phyloP scores from a whole-genome alignment of 2,329 filamentous ascomycete species.

The Iodosphaeria phyllophila region DNA sequence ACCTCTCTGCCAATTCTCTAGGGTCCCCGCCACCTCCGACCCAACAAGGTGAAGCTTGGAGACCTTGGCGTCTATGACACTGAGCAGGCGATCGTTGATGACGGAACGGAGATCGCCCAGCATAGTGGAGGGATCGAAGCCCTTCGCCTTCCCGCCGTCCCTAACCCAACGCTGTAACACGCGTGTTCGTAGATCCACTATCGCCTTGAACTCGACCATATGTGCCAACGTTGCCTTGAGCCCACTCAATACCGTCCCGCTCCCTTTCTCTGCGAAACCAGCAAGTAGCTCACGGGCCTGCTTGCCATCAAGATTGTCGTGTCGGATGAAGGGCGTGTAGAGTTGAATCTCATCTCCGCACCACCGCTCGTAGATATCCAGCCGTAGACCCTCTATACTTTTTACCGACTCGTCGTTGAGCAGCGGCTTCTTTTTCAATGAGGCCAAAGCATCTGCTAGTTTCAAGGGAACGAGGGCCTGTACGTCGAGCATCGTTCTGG shows the following conservation, averaged over 20 bases:
- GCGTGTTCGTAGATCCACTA: slow-evolving; percentile 50
- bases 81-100: slow-evolving; percentile 49
- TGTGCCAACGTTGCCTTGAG: slow-evolving; percentile 38
- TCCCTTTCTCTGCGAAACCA: slow-evolving; percentile 43
- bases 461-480: slow-evolving; percentile 57
- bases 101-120: slow-evolving; percentile 48
- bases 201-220: slow-evolving; percentile 45
- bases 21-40: slow-evolving; percentile 39
- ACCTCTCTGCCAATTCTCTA: slow-evolving; percentile 40
- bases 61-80: slow-evolving; percentile 44
- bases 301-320: slow-evolving; percentile 51
- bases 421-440: slow-evolving; percentile 51
- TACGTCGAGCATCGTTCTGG: slow-evolving; percentile 59
- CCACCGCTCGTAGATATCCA: slow-evolving; percentile 66
- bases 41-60: slow-evolving; percentile 46
- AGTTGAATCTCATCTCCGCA: slow-evolving; percentile 66
- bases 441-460: slow-evolving; percentile 48
- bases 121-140: slow-evolving; percentile 49
- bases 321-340: slow-evolving; percentile 74
- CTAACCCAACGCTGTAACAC: slow-evolving; percentile 61
- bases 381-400: slow-evolving; percentile 46
- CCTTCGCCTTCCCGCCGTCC: slow-evolving; percentile 42
- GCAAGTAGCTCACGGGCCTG: slow-evolving; percentile 42
- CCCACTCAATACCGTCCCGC: slow-evolving; percentile 39
- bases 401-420: slow-evolving; percentile 52